Conservation (phyloP, 2,329 filamentous ascomycete genomes). For the Hysterium pulicare region DNA sequence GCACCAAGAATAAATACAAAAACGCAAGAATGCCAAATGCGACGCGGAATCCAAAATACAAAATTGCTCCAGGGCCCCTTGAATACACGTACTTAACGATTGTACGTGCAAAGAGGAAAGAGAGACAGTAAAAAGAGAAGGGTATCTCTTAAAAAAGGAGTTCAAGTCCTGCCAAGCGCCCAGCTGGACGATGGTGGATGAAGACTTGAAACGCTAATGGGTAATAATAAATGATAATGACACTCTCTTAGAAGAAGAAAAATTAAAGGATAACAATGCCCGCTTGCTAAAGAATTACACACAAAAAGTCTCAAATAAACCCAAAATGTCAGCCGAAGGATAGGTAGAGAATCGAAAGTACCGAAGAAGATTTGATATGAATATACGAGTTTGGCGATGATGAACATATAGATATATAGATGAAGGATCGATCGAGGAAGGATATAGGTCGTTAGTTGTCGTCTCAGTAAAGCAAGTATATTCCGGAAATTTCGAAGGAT, state of each 20-base stretch:
- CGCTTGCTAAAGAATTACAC: constrained; percentile 16
- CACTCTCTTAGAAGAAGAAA: background rate
- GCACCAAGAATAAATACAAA: constrained; percentile 4
- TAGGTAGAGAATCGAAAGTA: too few species aligned
- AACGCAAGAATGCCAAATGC: constrained; percentile 8
- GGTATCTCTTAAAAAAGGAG: constrained; percentile 19
- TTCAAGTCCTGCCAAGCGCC: too few species aligned
- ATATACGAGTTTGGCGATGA: too few species aligned
- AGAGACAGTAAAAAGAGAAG: constrained; percentile 13
- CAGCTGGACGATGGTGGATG: too few species aligned
- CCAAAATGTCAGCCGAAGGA: background rate
- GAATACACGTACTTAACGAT: too few species aligned
- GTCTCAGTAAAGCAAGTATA: constrained; percentile 2
- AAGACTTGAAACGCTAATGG: constrained; percentile 4
- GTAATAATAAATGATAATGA: constrained; percentile 22
- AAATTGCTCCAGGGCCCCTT: background rate
- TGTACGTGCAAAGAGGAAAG: constrained; percentile 3
- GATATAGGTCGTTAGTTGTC: background rate
- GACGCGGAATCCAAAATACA: constrained; percentile 6
- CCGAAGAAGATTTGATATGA: too few species aligned
- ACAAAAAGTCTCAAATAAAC: too few species aligned
- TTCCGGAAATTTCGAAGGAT: too few species aligned
- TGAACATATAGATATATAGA: too few species aligned
- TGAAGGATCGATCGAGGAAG: too few species aligned
- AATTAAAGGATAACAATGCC: constrained; percentile 15